Conservation (phyloP, 2,329 filamentous ascomycete genomes). For the Sclerotinia spermophila region DNA sequence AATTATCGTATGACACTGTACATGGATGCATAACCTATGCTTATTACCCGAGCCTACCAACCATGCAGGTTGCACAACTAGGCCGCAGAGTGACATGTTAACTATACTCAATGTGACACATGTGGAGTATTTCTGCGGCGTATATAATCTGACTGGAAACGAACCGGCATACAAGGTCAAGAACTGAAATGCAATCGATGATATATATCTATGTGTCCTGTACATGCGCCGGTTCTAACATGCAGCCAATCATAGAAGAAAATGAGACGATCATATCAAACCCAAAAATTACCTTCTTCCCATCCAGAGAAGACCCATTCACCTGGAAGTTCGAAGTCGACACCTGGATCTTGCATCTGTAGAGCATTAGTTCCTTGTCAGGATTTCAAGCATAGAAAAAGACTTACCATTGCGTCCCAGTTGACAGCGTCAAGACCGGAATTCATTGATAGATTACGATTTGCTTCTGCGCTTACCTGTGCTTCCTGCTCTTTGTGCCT, state of each 20-base stretch:
- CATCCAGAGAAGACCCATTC: slow-evolving; percentile 20
- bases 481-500: slow-evolving; percentile 4
- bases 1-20: neutral
- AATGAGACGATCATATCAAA: neutral
- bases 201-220: neutral
- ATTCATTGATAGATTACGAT: neutral
- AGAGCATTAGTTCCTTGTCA: neutral
- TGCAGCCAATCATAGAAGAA: neutral
- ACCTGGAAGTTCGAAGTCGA: slow-evolving; percentile 21
- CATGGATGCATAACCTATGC: neutral
- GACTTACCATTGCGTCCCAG: slow-evolving; percentile 1
- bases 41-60: neutral
- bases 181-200: neutral
- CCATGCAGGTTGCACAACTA: neutral
- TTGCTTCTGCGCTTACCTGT: neutral
- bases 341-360: slow-evolving; percentile 22
- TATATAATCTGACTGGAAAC: neutral
- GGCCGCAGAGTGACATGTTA: neutral
- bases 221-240: neutral
- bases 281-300: slow-evolving; percentile 3
- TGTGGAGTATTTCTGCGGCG: neutral
- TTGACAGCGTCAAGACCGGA: neutral
- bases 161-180: neutral
- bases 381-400: neutral
- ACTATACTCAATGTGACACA: neutral